Conservation (phyloP, 495 filamentous ascomycete genomes). For the Talaromyces trachyspermus region DNA sequence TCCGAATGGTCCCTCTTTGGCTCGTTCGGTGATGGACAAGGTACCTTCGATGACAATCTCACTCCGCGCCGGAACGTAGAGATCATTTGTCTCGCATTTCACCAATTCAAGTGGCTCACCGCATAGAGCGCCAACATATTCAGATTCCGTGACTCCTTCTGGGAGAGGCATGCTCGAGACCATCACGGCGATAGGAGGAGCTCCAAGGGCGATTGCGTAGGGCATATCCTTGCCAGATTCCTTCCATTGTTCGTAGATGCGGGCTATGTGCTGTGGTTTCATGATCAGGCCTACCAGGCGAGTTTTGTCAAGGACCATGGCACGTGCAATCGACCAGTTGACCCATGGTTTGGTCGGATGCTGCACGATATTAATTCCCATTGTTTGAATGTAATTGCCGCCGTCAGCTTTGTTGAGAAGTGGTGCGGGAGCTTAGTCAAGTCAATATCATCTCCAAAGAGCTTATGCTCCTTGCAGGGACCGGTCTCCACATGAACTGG, state of each 20-base stretch:
- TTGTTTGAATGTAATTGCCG: conserved; percentile 35
- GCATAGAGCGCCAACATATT: conserved; percentile 30
- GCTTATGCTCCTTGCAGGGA: conserved; percentile 28
- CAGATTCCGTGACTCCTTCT: conserved; percentile 26
- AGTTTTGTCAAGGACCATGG: conserved; percentile 28
- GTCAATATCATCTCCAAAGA: conserved; percentile 28
- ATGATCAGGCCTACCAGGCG: conserved; percentile 26
- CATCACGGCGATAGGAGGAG: conserved; percentile 35
- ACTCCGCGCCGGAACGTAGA: conserved; percentile 30
- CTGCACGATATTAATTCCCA: conserved; percentile 32
- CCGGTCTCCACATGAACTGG: conserved; percentile 19
- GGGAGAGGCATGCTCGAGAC: conserved; percentile 33
- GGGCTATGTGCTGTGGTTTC: conserved; percentile 26
- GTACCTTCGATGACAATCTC: conserved; percentile 36
- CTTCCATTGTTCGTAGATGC: conserved; percentile 33
- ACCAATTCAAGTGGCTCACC: conserved; percentile 29
- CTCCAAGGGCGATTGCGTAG: conserved; percentile 30
- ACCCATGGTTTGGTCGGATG: conserved; percentile 31
- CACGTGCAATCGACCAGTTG: conserved; percentile 38
- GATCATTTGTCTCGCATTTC: conserved; percentile 34
- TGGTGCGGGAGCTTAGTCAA: conserved; percentile 27
- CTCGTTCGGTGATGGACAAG: conserved; percentile 26
- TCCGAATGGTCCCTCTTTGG: conserved; percentile 28
- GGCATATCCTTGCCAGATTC: conserved; percentile 27
- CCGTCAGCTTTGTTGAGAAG: conserved; percentile 27